Base-by-base conservation (phyloP, 73 alveolate species). In the Urostyla sp. region DNA sequence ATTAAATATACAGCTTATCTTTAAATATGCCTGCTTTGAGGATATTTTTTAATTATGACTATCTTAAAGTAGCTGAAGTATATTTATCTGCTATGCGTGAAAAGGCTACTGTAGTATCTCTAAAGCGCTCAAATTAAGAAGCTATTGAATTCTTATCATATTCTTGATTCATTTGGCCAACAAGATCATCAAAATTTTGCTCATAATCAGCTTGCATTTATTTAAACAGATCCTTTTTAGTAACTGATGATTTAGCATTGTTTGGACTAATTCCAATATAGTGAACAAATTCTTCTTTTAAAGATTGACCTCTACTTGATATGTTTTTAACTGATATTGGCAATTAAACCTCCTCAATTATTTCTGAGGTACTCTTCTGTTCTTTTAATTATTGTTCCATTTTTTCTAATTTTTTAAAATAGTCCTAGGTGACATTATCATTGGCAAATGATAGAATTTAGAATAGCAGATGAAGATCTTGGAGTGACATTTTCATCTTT, bases 381-480 rank as follows among this genome's bases (percentile, higher is more conserved):
- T 40, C 20, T 15, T 40, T 40, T 40, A 10, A 40, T 40, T 40
- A 40, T 40, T 40, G 20, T 40, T 40, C 20, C 10, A 50, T 18
- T 50, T 50, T 66, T 27, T 66, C 80, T 66, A 66, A 46, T 28
- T 66, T 66, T 26, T 66, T 37, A 6, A 66, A 30, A 66, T 66
- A 66, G 18, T 66, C 80, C 3, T 43, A 11, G 48, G 59, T 66
- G 1, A 66, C 66, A 44, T 66, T 66, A 13, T 66, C 66, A 45
- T 66, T 66, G 13, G 80, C 80, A 45, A 43, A 66, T 10, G 80
- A 31, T 26, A 66, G 37, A 43, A 66, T 66, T 26, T 66, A 27
- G 26, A 15, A 66, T 18, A 66, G n/a, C 43, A 66, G 66, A 44
- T 66, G 80, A 44, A 66, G n/a, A 45, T 66, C 80, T 40, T 66